Base-by-base conservation (phyloP, 2,329 filamentous ascomycete genomes). In the Chaetothyriales sp. region DNA sequence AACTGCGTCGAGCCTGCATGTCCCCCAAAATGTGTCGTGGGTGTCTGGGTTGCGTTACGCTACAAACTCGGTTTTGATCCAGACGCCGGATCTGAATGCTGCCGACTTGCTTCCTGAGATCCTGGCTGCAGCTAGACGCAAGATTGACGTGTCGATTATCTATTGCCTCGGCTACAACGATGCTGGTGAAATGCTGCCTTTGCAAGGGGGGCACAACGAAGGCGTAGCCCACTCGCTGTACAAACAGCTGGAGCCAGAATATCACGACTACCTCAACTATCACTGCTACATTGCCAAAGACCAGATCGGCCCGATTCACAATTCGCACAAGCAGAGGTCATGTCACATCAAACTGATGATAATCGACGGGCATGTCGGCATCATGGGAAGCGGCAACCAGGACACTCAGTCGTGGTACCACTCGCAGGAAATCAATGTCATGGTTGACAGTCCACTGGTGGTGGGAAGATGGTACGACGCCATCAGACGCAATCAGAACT, bases 371-470 rank as follows among this genome's bases (percentile, higher is more conserved):
- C 68, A 68, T 19, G 73, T 90, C 36, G 84, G 76, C 1, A 80
- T 89, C 36, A 76, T 84, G 64, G 85, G 68, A 62, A 85, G 78
- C 56, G 84, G 84, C 0, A 90, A 89, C 60, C 81, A 88, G 63
- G 85, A 90, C 59, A 88, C 84, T 1, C 85, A 90, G 65, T 80
- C 75, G 18, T 89, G 83, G 80, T 88, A 75, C 57, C 84, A 90
- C 61, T 81, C 76, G 50, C 83, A 88, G 63, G 85, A 90, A 64
- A 75, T 84, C 50, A 89, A 90, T 57, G 65, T 89, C 20, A 78
- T 90, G 75, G 66, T 88, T 5, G 84, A 90, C 55, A 81, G 76
- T 18, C 59, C 64, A 0, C 63, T 71, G 1, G 68, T 88, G 0
- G 87, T 84, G 58, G 62, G 61, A 26, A 71, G 70, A 32, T 86